phyloP scores from a whole-genome alignment of 2,329 filamentous ascomycete genomes.

The Cytospora piceae region DNA sequence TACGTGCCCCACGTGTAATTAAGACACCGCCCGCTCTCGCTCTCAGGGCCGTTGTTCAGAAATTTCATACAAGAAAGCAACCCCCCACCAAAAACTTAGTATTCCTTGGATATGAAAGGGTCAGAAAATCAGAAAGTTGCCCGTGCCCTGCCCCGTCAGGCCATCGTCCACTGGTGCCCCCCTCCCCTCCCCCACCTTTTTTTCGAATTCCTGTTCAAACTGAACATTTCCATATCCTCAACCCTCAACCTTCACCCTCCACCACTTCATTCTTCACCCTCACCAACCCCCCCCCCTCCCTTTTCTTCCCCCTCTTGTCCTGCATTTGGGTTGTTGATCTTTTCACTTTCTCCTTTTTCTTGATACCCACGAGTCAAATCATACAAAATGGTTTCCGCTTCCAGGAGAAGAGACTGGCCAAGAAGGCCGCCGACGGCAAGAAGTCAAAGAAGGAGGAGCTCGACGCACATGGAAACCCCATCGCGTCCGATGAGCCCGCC shows the following conservation, averaged over 20 bases:
- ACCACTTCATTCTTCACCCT: constrained; percentile 10
- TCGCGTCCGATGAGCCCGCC: constrained; percentile 65
- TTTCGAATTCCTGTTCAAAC: constrained; percentile 16
- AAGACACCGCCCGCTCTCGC: not conserved
- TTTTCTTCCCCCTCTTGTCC: not conserved
- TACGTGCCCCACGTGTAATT: not conserved
- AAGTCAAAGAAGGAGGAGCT: constrained; percentile 75
- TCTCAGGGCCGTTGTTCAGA: constrained; percentile 17
- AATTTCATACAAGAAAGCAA: constrained; percentile 24
- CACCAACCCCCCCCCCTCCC: constrained; percentile 8
- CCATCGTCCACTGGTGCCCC: not conserved
- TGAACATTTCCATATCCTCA: constrained; percentile 8
- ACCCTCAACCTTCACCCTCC: not conserved
- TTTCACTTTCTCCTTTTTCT: not conserved
- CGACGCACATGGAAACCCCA: constrained; percentile 63
- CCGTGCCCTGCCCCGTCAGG: constrained; percentile 5
- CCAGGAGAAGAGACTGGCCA: constrained; percentile 72
- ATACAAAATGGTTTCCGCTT: constrained; percentile 66
- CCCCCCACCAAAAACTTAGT: constrained; percentile 20
- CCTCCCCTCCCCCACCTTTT: constrained; percentile 12
- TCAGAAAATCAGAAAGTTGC: constrained; percentile 5
- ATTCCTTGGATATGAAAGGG: not conserved
- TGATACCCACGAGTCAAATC: constrained; percentile 8
- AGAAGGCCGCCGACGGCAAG: constrained; percentile 73
- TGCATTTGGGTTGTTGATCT: not conserved